Conservation (phyloP, 805 yeast genomes). For the Komagataella kurtzmanii region DNA sequence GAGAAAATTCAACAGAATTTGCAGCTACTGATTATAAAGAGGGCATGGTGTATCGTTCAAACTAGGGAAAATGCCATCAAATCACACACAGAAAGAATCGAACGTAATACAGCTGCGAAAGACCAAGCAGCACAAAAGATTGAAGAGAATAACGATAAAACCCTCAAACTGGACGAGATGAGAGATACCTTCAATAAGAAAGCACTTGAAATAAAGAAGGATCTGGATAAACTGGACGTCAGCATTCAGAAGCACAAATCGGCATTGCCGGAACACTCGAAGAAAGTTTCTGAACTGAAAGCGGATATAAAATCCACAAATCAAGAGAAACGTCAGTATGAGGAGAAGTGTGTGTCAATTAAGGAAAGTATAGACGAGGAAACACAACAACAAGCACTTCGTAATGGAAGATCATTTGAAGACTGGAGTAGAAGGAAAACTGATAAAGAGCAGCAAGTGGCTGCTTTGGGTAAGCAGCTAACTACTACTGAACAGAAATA, state of each 20-base stretch:
- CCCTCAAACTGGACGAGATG: conserved; percentile 13
- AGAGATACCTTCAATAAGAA: background rate
- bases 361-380: background rate
- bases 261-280: background rate
- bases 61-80: conserved; percentile 9
- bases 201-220: background rate
- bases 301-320: background rate
- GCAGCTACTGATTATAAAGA: conserved; percentile 29
- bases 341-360: background rate
- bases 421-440: background rate
- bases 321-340: background rate
- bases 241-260: background rate
- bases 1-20: conserved; percentile 25
- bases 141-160: conserved; percentile 5
- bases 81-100: conserved; percentile 9
- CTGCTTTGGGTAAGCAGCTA: background rate
- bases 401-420: conserved; percentile 3
- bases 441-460: background rate
- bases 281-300: background rate
- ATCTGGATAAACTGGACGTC: background rate
- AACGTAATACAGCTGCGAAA: conserved; percentile 9
- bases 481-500: background rate
- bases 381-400: background rate
- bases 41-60: conserved; percentile 30
- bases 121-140: conserved; percentile 10